Percentiles rank a stretch among this genome's conserved stretches.
Evolutionary conservation across 345 rosid species (phyloP).

Genomic region (Citrus medica): DNA sequence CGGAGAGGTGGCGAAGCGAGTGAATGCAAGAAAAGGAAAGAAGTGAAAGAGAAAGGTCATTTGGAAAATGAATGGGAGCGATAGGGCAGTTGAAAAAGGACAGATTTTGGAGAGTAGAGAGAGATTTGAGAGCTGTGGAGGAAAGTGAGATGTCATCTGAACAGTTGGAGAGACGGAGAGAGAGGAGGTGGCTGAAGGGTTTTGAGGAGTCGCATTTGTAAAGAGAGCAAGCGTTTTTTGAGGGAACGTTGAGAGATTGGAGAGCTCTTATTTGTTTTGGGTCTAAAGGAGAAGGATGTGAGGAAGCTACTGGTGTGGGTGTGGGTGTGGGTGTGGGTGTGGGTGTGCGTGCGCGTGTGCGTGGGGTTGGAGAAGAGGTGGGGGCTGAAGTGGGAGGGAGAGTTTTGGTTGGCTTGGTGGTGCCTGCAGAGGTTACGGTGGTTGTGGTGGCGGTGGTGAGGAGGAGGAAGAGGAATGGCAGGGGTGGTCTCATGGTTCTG

Average conservation of each 20-base stretch:
- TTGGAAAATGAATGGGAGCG: conserved; percentile 58
- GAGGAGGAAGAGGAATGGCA: conserved; percentile 1
- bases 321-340: not conserved
- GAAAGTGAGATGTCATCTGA: conserved; percentile 60
- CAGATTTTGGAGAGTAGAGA: conserved; percentile 68
- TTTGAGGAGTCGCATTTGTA: conserved; percentile 51
- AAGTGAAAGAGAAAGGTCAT: conserved; percentile 57
- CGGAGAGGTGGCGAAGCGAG: conserved; percentile 66
- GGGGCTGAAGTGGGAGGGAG: conserved; percentile 18
- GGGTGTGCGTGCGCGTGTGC: no score
- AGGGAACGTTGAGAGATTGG: conserved; percentile 65
- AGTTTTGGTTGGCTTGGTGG: conserved; percentile 15
- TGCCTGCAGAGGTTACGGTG: not conserved
- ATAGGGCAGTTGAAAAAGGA: conserved; percentile 69
- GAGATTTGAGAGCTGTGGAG: conserved; percentile 64
- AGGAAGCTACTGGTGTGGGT: conserved; percentile 16
- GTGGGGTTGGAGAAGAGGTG: conserved; percentile 18
- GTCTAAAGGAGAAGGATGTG: conserved; percentile 55
- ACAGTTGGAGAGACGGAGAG: conserved; percentile 80
- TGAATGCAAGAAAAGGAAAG: conserved; percentile 55
- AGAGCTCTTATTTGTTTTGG: conserved; percentile 79
- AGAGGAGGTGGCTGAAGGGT: conserved; percentile 72
- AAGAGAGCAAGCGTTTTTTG: conserved; percentile 66
- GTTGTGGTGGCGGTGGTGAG: not conserved
- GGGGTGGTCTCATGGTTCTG: conserved; percentile 39